phyloP scores from a whole-genome alignment of 2,329 filamentous ascomycete genomes.

The Raffaelea arxii region DNA sequence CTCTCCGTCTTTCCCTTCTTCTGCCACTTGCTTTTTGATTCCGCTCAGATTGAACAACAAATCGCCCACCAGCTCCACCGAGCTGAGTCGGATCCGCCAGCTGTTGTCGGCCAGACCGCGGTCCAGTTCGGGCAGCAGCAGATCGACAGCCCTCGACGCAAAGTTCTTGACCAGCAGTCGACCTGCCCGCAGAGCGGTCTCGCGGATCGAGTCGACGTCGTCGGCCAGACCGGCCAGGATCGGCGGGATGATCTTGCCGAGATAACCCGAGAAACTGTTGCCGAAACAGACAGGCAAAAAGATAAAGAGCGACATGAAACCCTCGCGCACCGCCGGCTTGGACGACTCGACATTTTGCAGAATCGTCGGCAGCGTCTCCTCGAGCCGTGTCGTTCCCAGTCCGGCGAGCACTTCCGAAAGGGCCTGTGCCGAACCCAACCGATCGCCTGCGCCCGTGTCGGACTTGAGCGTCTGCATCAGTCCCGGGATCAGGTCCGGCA shows the following conservation, averaged over 20 bases:
- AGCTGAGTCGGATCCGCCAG: conserved; percentile 95
- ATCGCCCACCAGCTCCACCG: conserved; percentile 93
- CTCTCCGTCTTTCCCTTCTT: too few species aligned
- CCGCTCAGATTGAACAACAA: conserved; percentile 96
- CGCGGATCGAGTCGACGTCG: conserved; percentile 90
- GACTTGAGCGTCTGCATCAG: conserved; percentile 98
- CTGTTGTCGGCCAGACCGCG: conserved; percentile 94
- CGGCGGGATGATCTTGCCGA: conserved; percentile 89
- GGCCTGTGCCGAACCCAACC: conserved; percentile 91
- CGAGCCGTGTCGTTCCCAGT: conserved; percentile 80
- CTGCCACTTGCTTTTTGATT: conserved; percentile 58
- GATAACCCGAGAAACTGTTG: conserved; percentile 94
- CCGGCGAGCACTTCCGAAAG: conserved; percentile 94
- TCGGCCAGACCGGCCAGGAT: conserved; percentile 92
- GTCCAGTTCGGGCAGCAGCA: conserved; percentile 88
- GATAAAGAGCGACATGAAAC: conserved; percentile 99
- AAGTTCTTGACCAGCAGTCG: conserved; percentile 97
- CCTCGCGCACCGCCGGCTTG: conserved; percentile 85
- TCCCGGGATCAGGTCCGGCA: conserved; percentile 93
- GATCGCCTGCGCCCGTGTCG: conserved; percentile 90
- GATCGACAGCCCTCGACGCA: conserved; percentile 84
- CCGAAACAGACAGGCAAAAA: conserved; percentile 98
- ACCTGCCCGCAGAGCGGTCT: conserved; percentile 90
- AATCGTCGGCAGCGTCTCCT: conserved; percentile 93
- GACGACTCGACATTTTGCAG: conserved; percentile 90